Percentiles rank a stretch among this genome's conserved stretches.
phyloP scores from a whole-genome alignment of 2,329 filamentous ascomycete species.

The Colletotrichum eremochloae region DNA sequence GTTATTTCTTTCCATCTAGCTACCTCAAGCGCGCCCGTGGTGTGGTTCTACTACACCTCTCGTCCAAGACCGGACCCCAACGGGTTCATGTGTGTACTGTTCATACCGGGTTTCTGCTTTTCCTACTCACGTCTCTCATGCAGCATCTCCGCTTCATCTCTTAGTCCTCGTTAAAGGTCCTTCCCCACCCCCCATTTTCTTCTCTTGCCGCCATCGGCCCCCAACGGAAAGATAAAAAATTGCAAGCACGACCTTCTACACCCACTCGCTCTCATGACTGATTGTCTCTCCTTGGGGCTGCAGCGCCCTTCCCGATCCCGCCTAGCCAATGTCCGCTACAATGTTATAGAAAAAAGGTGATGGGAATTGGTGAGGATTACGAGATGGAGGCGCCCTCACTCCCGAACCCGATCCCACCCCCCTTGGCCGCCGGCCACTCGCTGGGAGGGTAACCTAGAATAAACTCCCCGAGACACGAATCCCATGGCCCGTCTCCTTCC shows the following conservation, averaged over 20 bases:
- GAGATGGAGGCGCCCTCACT: neutral
- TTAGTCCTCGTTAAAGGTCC: neutral
- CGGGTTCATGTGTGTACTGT: slow-evolving; percentile 18
- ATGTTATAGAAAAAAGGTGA: neutral
- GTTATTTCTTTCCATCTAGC: neutral
- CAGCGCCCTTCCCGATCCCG: neutral
- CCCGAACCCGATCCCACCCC: neutral
- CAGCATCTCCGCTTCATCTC: neutral
- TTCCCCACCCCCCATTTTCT: neutral
- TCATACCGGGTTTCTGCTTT: neutral
- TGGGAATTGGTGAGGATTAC: neutral
- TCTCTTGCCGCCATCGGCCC: neutral
- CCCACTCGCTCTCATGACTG: neutral
- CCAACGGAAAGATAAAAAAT: neutral
- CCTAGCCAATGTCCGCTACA: neutral
- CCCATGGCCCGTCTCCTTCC: neutral
- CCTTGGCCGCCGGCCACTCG: neutral
- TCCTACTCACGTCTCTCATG: slow-evolving; percentile 3
- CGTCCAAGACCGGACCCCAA: slow-evolving; percentile 11
- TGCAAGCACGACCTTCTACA: neutral
- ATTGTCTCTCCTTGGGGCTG: neutral
- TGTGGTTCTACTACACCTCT: neutral
- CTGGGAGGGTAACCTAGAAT: neutral
- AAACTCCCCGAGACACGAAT: slow-evolving; percentile 8
- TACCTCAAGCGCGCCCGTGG: neutral